These are phyloP conservation scores for Tephrocybe sp. DNA, from an alignment of 768 basidiomycete genomes.

Conservation along the genomic window DNA sequence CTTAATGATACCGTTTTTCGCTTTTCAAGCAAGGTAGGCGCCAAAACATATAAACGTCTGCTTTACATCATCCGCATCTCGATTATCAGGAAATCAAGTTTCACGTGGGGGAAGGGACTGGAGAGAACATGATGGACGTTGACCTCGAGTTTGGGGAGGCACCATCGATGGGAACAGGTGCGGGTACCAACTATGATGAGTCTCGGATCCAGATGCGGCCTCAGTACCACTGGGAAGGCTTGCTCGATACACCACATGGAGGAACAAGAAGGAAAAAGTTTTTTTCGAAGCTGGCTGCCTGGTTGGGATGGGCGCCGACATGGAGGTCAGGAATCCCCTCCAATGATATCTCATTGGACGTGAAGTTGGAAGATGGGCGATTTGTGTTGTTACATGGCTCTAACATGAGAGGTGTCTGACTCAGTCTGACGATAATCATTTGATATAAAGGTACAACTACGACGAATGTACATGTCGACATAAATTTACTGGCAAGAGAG, in stretches of 20 bases:
- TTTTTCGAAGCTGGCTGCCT: conserved; percentile 59
- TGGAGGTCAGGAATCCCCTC: conserved; percentile 56
- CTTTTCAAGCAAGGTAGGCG: conserved; percentile 50
- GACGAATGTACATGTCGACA: no score
- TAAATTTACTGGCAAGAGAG: no score
- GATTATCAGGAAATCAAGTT: conserved; percentile 68
- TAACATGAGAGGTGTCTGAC: no score
- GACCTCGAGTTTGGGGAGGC: conserved; percentile 46
- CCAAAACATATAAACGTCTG: neutral
- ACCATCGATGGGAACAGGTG: conserved; percentile 64
- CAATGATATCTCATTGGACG: conserved; percentile 60
- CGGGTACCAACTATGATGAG: conserved; percentile 73
- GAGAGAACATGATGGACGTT: conserved; percentile 66
- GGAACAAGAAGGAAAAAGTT: conserved; percentile 35
- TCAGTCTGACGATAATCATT: no score
- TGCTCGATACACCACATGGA: conserved; percentile 52
- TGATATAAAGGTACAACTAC: no score
- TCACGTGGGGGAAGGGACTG: conserved; percentile 55
- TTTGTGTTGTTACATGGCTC: conserved; percentile 48
- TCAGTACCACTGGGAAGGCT: conserved; percentile 69
- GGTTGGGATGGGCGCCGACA: conserved; percentile 67
- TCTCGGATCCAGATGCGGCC: conserved; percentile 59
- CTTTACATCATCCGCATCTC: no score
- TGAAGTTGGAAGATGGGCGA: conserved; percentile 53
- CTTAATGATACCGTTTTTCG: conserved; percentile 67